phyloP scores from a whole-genome alignment of 176 grass and related monocot genomes.

The Tillandsia fasciculata region DNA sequence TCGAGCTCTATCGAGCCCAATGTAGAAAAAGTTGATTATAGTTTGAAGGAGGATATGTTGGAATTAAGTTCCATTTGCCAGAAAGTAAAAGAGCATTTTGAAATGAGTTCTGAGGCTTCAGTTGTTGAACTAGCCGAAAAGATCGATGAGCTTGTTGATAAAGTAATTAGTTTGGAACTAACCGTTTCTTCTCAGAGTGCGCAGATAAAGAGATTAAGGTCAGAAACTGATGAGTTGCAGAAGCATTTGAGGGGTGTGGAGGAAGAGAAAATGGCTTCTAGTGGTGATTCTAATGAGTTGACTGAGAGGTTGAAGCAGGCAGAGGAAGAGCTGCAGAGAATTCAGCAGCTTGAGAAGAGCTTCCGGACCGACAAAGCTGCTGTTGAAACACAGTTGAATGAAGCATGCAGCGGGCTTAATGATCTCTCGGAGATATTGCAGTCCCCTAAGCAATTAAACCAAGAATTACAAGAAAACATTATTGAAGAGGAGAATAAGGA shows the following conservation, averaged over 20 bases:
- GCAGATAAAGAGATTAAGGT: constrained; percentile 48
- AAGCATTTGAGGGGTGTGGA: constrained; percentile 44
- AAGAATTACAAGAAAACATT: background rate
- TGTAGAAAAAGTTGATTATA: constrained; percentile 11
- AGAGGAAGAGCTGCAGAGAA: constrained; percentile 44
- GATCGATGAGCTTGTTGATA: constrained; percentile 74
- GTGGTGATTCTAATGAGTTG: constrained; percentile 40
- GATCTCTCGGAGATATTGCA: constrained; percentile 45
- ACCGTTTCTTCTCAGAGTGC: constrained; percentile 49
- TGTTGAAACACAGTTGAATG: constrained; percentile 31
- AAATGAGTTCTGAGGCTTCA: constrained; percentile 44
- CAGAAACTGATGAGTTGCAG: constrained; percentile 45
- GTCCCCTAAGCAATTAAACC: constrained; percentile 11
- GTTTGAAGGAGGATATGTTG: constrained; percentile 30
- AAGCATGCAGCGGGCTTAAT: constrained; percentile 41
- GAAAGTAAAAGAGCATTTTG: constrained; percentile 53
- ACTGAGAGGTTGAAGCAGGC: constrained; percentile 40
- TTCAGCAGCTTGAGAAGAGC: constrained; percentile 37
- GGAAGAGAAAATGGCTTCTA: constrained; percentile 35
- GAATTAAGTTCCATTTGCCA: constrained; percentile 52
- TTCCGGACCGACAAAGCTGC: constrained; percentile 37
- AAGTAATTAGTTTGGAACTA: constrained; percentile 56
- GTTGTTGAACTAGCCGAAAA: constrained; percentile 51
- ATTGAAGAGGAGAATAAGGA: background rate
- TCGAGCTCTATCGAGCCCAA: background rate